Percentiles rank a stretch among this genome's conserved stretches.
Conservation (phyloP, 192 early-diverging fungal genomes). For the Coemansia sp. region DNA sequence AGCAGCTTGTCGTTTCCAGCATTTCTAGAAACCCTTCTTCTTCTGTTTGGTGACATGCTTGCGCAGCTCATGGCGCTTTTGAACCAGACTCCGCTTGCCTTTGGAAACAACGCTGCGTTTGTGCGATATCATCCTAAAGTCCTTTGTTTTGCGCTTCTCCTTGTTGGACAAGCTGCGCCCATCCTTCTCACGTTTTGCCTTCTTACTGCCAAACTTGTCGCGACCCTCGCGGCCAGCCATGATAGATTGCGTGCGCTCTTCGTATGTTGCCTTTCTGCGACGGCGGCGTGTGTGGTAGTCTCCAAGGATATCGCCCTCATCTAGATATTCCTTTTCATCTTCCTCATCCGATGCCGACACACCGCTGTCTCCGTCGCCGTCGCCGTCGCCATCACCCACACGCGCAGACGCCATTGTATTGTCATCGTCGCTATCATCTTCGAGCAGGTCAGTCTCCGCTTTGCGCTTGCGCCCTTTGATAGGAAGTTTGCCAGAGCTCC, state of each 20-base stretch:
- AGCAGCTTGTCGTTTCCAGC: background rate
- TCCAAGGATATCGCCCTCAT: slow-evolving; percentile 51
- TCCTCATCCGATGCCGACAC: slow-evolving; percentile 19
- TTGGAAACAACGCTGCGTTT: slow-evolving; percentile 77
- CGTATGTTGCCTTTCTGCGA: slow-evolving; percentile 82
- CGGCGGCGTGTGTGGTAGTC: slow-evolving; percentile 53
- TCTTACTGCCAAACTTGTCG: slow-evolving; percentile 85
- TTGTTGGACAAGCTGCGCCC: slow-evolving; percentile 80
- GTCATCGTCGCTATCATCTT: background rate
- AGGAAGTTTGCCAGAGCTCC: slow-evolving; percentile 58
- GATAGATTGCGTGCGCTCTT: slow-evolving; percentile 85
- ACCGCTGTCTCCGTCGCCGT: slow-evolving; percentile 4
- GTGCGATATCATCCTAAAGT: slow-evolving; percentile 94
- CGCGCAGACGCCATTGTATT: background rate
- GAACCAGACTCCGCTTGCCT: slow-evolving; percentile 70
- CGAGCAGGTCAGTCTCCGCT: background rate
- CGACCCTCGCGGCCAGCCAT: slow-evolving; percentile 87
- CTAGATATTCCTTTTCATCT: slow-evolving; percentile 37
- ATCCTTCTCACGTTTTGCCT: slow-evolving; percentile 77
- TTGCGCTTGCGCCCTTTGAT: slow-evolving; percentile 17
- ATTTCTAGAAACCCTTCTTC: slow-evolving; percentile 36
- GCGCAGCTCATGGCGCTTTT: slow-evolving; percentile 65
- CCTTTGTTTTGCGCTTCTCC: slow-evolving; percentile 93
- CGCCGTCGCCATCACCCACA: slow-evolving; percentile 10
- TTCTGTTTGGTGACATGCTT: slow-evolving; percentile 49